Evolutionary conservation across 2,329 filamentous ascomycete species (phyloP).

Genomic region (Penicillium griseofulvum): DNA sequence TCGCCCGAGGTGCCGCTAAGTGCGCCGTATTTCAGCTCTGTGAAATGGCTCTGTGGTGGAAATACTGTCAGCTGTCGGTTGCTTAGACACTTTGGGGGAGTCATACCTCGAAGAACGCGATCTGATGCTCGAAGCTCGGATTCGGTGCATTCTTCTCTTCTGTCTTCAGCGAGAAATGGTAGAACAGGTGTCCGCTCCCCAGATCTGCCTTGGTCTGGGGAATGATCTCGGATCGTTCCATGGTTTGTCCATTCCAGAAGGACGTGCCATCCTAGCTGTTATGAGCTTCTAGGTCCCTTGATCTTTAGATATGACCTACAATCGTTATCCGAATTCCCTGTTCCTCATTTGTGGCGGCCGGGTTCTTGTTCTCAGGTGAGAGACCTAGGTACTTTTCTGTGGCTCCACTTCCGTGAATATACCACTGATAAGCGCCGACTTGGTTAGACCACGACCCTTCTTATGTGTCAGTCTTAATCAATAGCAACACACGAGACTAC

Average conservation of each 20-base stretch:
- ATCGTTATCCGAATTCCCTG: slow-evolving; percentile 70
- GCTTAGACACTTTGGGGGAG: too few species aligned
- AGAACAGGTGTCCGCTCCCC: slow-evolving; percentile 65
- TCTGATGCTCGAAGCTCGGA: slow-evolving; percentile 65
- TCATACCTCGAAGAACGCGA: slow-evolving; percentile 51
- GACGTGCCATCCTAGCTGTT: slow-evolving; percentile 37
- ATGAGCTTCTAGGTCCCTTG: background rate
- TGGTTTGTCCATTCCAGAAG: slow-evolving; percentile 69
- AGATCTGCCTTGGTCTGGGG: slow-evolving; percentile 66
- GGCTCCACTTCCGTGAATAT: slow-evolving; percentile 64
- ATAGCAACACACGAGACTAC: rapidly evolving
- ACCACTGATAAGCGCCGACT: slow-evolving; percentile 70
- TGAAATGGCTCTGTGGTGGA: slow-evolving; percentile 66
- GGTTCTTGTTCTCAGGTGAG: slow-evolving; percentile 61
- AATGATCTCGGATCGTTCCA: slow-evolving; percentile 72
- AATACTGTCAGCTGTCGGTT: background rate
- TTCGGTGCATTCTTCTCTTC: slow-evolving; percentile 59
- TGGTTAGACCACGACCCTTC: slow-evolving; percentile 65
- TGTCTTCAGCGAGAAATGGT: slow-evolving; percentile 69
- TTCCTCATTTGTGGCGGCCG: slow-evolving; percentile 58
- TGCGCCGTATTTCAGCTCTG: slow-evolving; percentile 67
- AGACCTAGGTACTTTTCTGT: slow-evolving; percentile 59
- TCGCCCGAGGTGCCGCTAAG: slow-evolving; percentile 45
- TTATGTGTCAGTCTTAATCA: background rate
- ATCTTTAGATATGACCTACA: slow-evolving; percentile 41